Evolutionary conservation across 257 asterid species (phyloP).

Genomic region (Primulina tabacum): DNA sequence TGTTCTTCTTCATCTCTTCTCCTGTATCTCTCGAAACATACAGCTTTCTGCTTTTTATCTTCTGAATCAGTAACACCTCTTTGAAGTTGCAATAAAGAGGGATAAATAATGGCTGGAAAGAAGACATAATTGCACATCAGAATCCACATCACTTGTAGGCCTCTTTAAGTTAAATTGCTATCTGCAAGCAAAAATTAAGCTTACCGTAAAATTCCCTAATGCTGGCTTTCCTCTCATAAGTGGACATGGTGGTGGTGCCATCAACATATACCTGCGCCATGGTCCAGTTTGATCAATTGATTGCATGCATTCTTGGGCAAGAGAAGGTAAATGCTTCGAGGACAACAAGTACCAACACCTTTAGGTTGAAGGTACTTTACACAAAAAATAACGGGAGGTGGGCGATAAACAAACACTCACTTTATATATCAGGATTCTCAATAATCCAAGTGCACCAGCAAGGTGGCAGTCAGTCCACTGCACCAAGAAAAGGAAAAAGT

Average conservation of each 20-base stretch:
- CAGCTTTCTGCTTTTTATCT: constrained; percentile 81
- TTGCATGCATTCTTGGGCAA: background rate
- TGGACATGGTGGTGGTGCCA: constrained; percentile 92
- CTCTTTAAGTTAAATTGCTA: background rate
- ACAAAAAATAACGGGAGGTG: background rate
- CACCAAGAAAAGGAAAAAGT: constrained; percentile 78
- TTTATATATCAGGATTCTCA: constrained; percentile 87
- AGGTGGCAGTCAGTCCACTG: constrained; percentile 95
- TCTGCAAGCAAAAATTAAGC: constrained; percentile 17
- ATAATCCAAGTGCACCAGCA: constrained; percentile 92
- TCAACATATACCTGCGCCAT: constrained; percentile 81
- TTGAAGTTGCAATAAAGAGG: constrained; percentile 82
- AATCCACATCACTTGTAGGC: background rate
- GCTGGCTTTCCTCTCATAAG: constrained; percentile 94
- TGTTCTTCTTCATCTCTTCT: constrained; percentile 71
- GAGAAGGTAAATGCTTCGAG: background rate
- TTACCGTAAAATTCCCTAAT: constrained; percentile 91
- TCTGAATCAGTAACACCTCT: constrained; percentile 79
- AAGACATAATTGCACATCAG: constrained; percentile 23
- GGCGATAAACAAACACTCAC: constrained; percentile 28
- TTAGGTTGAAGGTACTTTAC: background rate
- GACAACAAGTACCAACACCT: background rate
- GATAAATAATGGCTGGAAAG: constrained; percentile 79
- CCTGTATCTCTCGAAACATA: constrained; percentile 70
- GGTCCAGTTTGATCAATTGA: constrained; percentile 5